Evolutionary conservation across 139 green algal genomes (phyloP), one percentile per base, ranked within the genome.

Genomic region (Micromonas commoda): DNA sequence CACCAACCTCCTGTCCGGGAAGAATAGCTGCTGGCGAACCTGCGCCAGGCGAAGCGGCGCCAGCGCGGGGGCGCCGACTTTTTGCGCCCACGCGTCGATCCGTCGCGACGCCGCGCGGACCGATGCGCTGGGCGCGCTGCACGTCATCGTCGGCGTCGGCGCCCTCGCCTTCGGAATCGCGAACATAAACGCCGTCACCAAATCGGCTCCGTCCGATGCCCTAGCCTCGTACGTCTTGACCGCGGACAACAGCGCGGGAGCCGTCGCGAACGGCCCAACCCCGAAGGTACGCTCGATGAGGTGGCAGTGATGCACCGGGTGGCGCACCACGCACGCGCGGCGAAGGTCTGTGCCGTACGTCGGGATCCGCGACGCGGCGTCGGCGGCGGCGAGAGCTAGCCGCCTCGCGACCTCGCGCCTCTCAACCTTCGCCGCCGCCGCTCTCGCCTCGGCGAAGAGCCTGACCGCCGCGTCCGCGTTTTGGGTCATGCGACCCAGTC

Each of bases 21-120:
- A 98, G 88, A 97, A 97, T 5, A 98, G 86, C 82, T 94, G 90
- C 23, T 83, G 82, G 2, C 94, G 87, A 28, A 96, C 84, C 20
- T 88, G 35, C 20, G 90, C 83, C 0, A 87, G 87, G 61, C 91
- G 89, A 73, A 98, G 83, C 1, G 52, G 34, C 52, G 71, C 57
- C 61, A 68, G 28, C 61, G 24, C 26, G 26, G 26, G 61, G 73
- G 91, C 73, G 76, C 52, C 57, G 35, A 33, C 68, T 0, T 24
- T 53, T 26, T 75, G 35, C 53, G 57, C 6, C n/a, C 57, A 79
- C 24, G 52, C 34, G 5, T 80, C 24, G 26, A 6, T 5, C 16
- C 70, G 9, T 66, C n/a, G 13, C 52, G 26, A 20, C 64, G 21
- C 29, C 34, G n/a, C 23, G 23, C 4, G 9, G 45, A 57, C 16